Base-by-base conservation (phyloP, 1,284 basidiomycete genomes). In the Naganishia sp. region DNA sequence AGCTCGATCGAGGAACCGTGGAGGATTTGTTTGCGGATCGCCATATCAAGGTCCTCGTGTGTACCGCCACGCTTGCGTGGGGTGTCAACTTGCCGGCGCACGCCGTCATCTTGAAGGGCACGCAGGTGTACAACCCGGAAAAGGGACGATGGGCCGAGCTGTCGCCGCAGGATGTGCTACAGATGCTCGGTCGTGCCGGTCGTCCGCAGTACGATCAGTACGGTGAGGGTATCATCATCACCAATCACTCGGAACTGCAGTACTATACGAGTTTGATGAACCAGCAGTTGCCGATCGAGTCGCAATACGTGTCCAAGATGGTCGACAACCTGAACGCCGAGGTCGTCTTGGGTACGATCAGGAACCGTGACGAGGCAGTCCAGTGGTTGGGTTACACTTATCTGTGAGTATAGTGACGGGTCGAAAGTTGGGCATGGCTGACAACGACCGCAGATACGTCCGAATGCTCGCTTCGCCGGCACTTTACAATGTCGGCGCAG, bases 81-180 rank as follows among this genome's bases (percentile, higher is more conserved):
- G 96, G 96, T 84, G 95, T 99, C 80, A 99, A 99, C 77, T 81
- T 99, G 1, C 96, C 96, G 1, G 95, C 95, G 0, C 96, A 99
- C 74, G 92, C 93, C 3, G 95, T 98, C 79, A 94, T 99, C 81
- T 98, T 99, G 84, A 99, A 99, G 79, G 96, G 96, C 43, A 99
- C 96, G 0, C 95, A 99, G 80, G 94, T 99, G 70, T 99, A 99
- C 83, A 97, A 97, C 78, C 96, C 96, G 0, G 94, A 96, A 79
- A 97, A 99, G 81, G 96, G 96, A 25, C 88, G 91, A 9, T 99
- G 95, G 96, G 88, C 90, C 9, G 96, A 99, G 78, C 81, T 99
- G 13, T 96, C 94, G 0, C 89, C 91, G 0, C 95, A 99, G 79
- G 96, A 99, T 75, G 94, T 98, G 7, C 83, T 99, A 6, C 96